Conservation (phyloP, 139 green algal genomes). For the Chlorella vulgaris region DNA sequence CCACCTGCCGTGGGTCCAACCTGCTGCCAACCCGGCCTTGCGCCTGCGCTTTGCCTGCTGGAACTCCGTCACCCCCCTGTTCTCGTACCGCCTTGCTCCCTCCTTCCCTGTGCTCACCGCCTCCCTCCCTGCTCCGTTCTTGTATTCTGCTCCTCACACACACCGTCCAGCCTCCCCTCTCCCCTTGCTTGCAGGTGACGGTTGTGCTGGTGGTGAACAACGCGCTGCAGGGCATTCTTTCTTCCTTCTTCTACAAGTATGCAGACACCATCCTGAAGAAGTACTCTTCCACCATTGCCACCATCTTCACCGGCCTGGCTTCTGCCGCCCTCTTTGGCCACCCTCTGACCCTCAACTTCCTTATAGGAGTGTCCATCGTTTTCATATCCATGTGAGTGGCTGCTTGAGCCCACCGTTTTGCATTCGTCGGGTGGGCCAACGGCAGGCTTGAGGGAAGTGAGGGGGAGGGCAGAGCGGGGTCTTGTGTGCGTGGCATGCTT, state of each 20-base stretch:
- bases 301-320: conserved; percentile 84
- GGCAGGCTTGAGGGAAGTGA: too few relatives aligned
- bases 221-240: conserved; percentile 91
- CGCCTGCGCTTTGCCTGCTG: too few relatives aligned
- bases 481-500: too few relatives aligned
- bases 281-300: conserved; percentile 94
- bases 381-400: conserved; percentile 89
- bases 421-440: too few relatives aligned
- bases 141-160: not conserved
- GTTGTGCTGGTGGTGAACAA: conserved; percentile 93
- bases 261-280: conserved; percentile 98
- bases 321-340: conserved; percentile 75
- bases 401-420: too few relatives aligned
- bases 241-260: conserved; percentile 98
- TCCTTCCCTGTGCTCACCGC: not conserved
- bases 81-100: not conserved
- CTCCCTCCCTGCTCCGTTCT: not conserved
- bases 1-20: too few relatives aligned
- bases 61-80: not conserved
- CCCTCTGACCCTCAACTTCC: conserved; percentile 92
- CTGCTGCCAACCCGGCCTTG: too few relatives aligned
- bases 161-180: not conserved
- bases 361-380: conserved; percentile 94
- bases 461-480: too few relatives aligned
- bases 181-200: conserved; percentile 35